These are phyloP conservation scores for Mycosphaerelloides madeirae DNA, from an alignment of 2,329 filamentous ascomycete genomes.

Conservation along the genomic window DNA sequence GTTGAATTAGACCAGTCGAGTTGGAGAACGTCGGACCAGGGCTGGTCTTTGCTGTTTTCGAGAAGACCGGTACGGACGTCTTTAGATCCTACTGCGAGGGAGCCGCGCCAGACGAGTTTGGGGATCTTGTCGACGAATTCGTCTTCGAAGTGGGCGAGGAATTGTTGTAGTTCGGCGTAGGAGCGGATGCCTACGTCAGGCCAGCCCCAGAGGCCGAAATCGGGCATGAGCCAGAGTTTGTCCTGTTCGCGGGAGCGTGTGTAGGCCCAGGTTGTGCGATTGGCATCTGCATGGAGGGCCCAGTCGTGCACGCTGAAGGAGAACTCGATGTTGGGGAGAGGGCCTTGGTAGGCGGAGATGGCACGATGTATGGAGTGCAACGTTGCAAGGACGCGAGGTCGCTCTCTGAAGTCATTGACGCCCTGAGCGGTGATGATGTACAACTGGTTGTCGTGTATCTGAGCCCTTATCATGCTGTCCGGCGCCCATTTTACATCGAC, in stretches of 20 bases:
- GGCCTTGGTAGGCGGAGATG: constrained; percentile 33
- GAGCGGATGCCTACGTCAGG: constrained; percentile 38
- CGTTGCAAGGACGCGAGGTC: constrained; percentile 32
- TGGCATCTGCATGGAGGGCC: constrained; percentile 14
- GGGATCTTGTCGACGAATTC: constrained; percentile 22
- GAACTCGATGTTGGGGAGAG: constrained; percentile 43
- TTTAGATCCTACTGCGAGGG: constrained; percentile 24
- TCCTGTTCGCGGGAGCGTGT: constrained; percentile 30
- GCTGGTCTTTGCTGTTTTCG: constrained; percentile 25
- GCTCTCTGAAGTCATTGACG: constrained; percentile 24
- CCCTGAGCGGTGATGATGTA: constrained; percentile 24
- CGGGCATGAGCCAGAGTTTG: constrained; percentile 48
- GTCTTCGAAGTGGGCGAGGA: constrained; percentile 19
- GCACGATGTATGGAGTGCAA: constrained; percentile 46
- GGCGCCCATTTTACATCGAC: constrained; percentile 20
- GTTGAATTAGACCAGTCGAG: constrained; percentile 21
- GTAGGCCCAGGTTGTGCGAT: constrained; percentile 25
- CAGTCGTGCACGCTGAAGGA: constrained; percentile 46
- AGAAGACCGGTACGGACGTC: constrained; percentile 31
- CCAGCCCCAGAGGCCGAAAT: constrained; percentile 50
- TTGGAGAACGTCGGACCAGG: constrained; percentile 36
- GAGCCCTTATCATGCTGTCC: constrained; percentile 23
- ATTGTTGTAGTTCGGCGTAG: constrained; percentile 14
- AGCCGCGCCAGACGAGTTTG: constrained; percentile 29
- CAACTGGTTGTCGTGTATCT: constrained; percentile 30